Evolutionary conservation across 1,139 yeast species (phyloP).

Genomic region (Hanseniaspora uvarum): DNA sequence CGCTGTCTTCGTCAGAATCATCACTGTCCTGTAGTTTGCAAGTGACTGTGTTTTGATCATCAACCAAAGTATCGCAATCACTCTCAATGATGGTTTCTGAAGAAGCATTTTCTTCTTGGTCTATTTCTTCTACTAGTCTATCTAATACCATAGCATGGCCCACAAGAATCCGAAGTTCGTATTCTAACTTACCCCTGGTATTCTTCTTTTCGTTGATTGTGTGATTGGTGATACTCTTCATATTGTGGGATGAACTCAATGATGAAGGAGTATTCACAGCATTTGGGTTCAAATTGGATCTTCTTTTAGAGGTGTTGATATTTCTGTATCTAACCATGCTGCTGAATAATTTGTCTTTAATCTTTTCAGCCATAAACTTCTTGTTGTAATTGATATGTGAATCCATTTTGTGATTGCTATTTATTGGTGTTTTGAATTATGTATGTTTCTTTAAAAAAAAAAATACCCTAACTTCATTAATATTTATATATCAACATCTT

Average conservation of each 20-base stretch:
- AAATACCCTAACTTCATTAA: no score
- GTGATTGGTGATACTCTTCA: not conserved
- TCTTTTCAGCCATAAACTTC: slow-evolving; percentile 10
- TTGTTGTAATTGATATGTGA: not conserved
- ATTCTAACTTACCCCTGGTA: slow-evolving; percentile 20
- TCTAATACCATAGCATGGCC: slow-evolving; percentile 30
- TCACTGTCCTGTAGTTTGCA: not conserved
- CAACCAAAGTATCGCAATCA: not conserved
- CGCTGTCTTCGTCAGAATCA: slow-evolving; percentile 1
- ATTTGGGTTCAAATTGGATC: slow-evolving; percentile 10
- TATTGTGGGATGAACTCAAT: not conserved
- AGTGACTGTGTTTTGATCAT: not conserved
- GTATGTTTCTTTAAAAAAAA: no score
- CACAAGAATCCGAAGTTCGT: slow-evolving; percentile 25
- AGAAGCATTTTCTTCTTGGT: not conserved
- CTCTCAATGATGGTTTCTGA: no score
- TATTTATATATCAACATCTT: no score
- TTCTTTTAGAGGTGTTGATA: not conserved
- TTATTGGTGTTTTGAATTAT: not conserved
- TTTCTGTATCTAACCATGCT: slow-evolving; percentile 12
- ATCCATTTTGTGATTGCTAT: not conserved
- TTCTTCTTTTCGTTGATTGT: not conserved
- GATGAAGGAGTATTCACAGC: not conserved
- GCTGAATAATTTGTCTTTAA: slow-evolving; percentile 10
- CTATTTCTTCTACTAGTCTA: slow-evolving; percentile 22